phyloP scores from a whole-genome alignment of 352 stramenopile genomes.

The Globisporangium sylvaticum region DNA sequence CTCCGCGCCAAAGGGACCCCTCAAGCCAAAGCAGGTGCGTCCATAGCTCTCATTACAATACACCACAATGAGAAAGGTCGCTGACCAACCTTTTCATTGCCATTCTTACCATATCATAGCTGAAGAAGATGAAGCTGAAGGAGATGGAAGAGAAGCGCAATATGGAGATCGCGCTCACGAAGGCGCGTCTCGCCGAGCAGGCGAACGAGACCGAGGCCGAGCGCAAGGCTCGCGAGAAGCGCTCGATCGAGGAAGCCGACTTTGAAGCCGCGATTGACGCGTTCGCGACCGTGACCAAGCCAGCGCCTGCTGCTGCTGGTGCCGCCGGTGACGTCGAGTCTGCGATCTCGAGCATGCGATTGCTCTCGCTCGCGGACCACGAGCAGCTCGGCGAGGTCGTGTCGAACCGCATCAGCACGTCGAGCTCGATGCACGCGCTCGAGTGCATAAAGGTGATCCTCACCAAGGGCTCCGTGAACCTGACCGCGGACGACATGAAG shows the following conservation, averaged over 20 bases:
- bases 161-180: slow-evolving; percentile 69
- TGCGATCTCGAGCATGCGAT: slow-evolving; percentile 53
- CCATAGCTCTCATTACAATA: not conserved
- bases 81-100: not conserved
- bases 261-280: slow-evolving; percentile 75
- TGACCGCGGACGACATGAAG: slow-evolving; percentile 85
- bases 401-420: slow-evolving; percentile 45
- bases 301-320: slow-evolving; percentile 22
- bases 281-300: slow-evolving; percentile 49
- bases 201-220: slow-evolving; percentile 61
- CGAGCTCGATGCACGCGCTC: slow-evolving; percentile 73
- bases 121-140: slow-evolving; percentile 88
- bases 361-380: slow-evolving; percentile 71
- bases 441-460: slow-evolving; percentile 80
- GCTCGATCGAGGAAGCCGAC: slow-evolving; percentile 62
- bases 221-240: slow-evolving; percentile 53
- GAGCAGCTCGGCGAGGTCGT: slow-evolving; percentile 68
- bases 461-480: slow-evolving; percentile 72
- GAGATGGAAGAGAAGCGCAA: slow-evolving; percentile 83
- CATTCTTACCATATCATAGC: slow-evolving; percentile 10
- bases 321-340: slow-evolving; percentile 32
- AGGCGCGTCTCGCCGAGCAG: slow-evolving; percentile 68
- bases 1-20: slow-evolving; percentile 38
- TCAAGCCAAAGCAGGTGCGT: slow-evolving; percentile 71
- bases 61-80: not conserved